phyloP scores from a whole-genome alignment of 73 alveolate species.

The Breviolum minutum region DNA sequence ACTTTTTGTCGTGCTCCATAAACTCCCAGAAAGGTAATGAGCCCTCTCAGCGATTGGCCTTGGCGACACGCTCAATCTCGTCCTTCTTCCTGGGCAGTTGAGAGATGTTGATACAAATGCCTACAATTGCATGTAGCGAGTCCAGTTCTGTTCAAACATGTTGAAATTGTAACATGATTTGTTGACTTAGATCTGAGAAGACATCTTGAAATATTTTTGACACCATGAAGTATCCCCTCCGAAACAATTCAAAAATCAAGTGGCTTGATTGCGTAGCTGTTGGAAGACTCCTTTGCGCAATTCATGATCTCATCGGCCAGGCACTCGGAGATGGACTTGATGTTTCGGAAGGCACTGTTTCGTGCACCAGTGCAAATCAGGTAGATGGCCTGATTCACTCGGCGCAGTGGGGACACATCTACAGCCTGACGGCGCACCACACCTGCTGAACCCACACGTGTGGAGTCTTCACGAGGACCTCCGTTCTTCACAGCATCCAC shows the following conservation, averaged over 20 bases:
- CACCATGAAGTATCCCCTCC: not conserved
- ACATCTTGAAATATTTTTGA: not conserved
- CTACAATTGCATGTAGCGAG: constrained; percentile 98
- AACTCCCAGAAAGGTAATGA: constrained; percentile 13
- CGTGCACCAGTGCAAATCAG: constrained; percentile 99
- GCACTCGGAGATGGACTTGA: constrained; percentile 99
- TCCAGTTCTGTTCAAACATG: no score
- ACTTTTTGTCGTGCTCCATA: constrained; percentile 2
- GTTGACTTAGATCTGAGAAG: no score
- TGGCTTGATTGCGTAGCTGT: constrained; percentile 98
- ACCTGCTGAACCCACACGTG: constrained; percentile 99
- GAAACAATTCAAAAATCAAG: not conserved
- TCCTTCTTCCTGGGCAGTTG: constrained; percentile 97
- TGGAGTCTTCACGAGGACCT: constrained; percentile 99
- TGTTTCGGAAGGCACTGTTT: constrained; percentile 99
- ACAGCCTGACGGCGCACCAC: constrained; percentile 99
- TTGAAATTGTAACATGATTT: no score
- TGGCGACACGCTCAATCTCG: constrained; percentile 98
- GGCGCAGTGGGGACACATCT: constrained; percentile 99
- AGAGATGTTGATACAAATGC: constrained; percentile 99
- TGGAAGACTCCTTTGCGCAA: constrained; percentile 98
- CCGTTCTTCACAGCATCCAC: constrained; percentile 99
- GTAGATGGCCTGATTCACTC: constrained; percentile 99
- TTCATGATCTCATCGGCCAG: constrained; percentile 99
- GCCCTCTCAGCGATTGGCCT: constrained; percentile 98